phyloP scores from a whole-genome alignment of 208 protist species.

The Phytomonas sp. region DNA sequence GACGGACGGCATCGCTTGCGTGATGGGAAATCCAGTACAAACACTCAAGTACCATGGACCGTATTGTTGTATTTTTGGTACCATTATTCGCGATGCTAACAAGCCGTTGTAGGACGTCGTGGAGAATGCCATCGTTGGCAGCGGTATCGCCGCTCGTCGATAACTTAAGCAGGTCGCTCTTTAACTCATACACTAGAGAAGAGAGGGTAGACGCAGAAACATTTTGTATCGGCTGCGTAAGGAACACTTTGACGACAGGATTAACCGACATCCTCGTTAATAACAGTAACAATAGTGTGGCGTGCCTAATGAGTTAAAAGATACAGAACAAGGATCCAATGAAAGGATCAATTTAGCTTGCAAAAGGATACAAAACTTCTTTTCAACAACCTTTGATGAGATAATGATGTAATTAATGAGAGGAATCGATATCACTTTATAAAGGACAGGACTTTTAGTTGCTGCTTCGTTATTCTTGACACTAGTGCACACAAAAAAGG shows the following conservation, averaged over 20 bases:
- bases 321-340: not conserved
- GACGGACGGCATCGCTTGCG: conserved; percentile 43
- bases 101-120: conserved; percentile 26
- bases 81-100: conserved; percentile 56
- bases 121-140: conserved; percentile 17
- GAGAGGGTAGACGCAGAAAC: conserved; percentile 53
- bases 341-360: not conserved
- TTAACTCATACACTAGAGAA: conserved; percentile 33
- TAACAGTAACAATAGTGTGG: not conserved
- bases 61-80: conserved; percentile 43
- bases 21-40: conserved; percentile 66
- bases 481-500: not conserved
- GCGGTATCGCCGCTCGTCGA: not conserved
- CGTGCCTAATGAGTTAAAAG: not conserved
- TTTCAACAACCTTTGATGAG: not conserved
- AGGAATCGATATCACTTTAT: not conserved
- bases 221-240: conserved; percentile 35
- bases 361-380: not conserved
- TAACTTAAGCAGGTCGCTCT: conserved; percentile 20
- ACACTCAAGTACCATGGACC: conserved; percentile 56
- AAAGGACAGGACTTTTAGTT: not conserved
- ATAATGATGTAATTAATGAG: not conserved
- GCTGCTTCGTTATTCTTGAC: not conserved
- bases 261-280: conserved; percentile 18
- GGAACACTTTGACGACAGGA: conserved; percentile 43